Evolutionary conservation across 345 rosid species (phyloP), one percentile per base, ranked within the genome.

Genomic region (Raphanus sativus): DNA sequence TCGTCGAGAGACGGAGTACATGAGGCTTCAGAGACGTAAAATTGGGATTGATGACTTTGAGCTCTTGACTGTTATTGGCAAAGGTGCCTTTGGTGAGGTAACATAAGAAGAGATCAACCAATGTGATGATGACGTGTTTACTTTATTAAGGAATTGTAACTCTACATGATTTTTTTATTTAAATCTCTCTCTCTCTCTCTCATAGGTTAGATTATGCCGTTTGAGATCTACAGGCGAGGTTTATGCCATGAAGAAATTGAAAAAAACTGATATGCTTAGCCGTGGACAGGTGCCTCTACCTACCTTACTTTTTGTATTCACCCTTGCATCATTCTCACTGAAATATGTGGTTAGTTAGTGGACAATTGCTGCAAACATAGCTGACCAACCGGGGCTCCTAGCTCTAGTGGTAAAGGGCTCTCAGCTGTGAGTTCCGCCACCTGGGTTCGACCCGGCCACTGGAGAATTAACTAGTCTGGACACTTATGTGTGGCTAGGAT

Each of bases 61-160:
- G 79, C 96, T 88, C 29, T 80, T 95, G 71, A 89, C 92, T 29
- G 86, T 92, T 26, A 89, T 92, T 66, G 99, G 99, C 42, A 95
- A 86, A 89, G 99, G 99, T 64, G 99, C 98, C 77, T 95, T 92
- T 79, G 99, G 90, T 45, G 99, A 95, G 97, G 99, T 95, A 40
- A 40, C 50, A 21, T 21, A 21, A 21, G 21, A 21, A 21, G 21
- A 21, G 21, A 21, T 21, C 21, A 21, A 0, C 1, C 21, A 21
- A 21, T 21, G 21, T 21, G 21, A 21, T 21, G 21, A 21, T 21
- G 21, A 21, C 21, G 21, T 21, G 21, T 21, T 21, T 21, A 21
- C 21, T 21, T 21, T 28, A 28, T 28, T 28, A 38, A 38, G 11
- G 12, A 2, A 8, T 8, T 38, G 30, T 38, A 8, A 38, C 12